Base-by-base conservation (phyloP, 495 filamentous ascomycete species). In the Amorphotheca resinae region DNA sequence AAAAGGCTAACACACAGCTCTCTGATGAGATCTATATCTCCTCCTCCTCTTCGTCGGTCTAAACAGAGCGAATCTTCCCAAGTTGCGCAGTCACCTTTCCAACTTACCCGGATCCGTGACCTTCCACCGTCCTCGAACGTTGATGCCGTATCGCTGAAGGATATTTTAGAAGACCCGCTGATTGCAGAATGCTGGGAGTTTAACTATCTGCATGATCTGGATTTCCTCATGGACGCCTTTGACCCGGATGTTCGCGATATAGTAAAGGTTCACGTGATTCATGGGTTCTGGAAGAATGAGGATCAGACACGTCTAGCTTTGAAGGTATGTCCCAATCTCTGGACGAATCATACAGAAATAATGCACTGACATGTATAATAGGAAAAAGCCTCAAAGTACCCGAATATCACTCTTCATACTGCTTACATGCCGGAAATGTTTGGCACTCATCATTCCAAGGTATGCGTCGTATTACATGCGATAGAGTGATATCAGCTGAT, bases 181-280 rank as follows among this genome's bases (percentile, higher is more conserved):
- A 87, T 95, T 40, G 66, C 72, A 26, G 83, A 91, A 59, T 84
- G 81, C 51, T 95, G 87, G 87, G 72, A 85, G 30, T 94, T 95
- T 60, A 93, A 94, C 52, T 94, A 79, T 53, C 64, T 88, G 2
- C 79, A 89, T 54, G 80, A 93, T 63, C 64, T 93, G 18, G 74
- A 85, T 44, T 95, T 87, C 54, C 61, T 71, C 12, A 65, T 70
- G 66, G 35, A 41, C 9, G 56, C 65, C 8, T 80, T 95, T 48
- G 82, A 93, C 46, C 56, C 67, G 4, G 86, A 91, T 63, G 72
- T 80, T 8, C 66, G 72, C 16, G 52, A 64, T 33, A 46, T 80
- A 0, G 74, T 88, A 9, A 65, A 75, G 37, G 72, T 93, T 7
- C 79, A 82, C 50, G 65, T 95, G 22, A 71, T 94, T 9, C 87